phyloP scores from a whole-genome alignment of 768 basidiomycete genomes.

The Tylopilus felleus region DNA sequence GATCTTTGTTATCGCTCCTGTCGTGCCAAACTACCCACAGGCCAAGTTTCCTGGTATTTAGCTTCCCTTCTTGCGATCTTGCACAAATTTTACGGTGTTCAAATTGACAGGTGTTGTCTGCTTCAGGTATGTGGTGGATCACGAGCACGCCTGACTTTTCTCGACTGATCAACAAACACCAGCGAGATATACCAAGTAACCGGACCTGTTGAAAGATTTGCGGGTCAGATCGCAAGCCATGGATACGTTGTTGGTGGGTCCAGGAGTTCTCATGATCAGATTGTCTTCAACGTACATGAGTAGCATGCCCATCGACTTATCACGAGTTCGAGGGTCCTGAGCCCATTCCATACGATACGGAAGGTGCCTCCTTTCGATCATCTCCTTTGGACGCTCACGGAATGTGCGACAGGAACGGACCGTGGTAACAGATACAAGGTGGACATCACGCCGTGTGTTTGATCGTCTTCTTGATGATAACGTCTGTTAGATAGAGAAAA shows the following conservation, averaged over 20 bases:
- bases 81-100: not conserved
- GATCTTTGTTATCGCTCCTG: conserved; percentile 80
- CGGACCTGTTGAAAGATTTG: conserved; percentile 94
- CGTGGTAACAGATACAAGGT: conserved; percentile 93
- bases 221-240: conserved; percentile 82
- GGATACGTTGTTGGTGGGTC: conserved; percentile 76
- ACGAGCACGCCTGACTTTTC: not conserved
- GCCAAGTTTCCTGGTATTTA: conserved; percentile 82
- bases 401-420: conserved; percentile 60
- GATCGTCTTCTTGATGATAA: conserved; percentile 8
- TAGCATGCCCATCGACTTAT: conserved; percentile 81
- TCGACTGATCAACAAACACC: conserved; percentile 1
- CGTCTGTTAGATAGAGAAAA: conserved; percentile 77
- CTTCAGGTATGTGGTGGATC: conserved; percentile 54
- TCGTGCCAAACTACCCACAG: conserved; percentile 76
- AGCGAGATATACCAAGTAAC: conserved; percentile 97
- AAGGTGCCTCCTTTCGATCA: conserved; percentile 47
- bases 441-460: not conserved
- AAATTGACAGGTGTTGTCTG: conserved; percentile 69
- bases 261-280: not conserved
- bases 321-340: conserved; percentile 93
- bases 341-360: conserved; percentile 81
- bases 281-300: not conserved
- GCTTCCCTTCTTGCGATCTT: not conserved
- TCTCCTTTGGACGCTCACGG: not conserved